Evolutionary conservation across 2,329 filamentous ascomycete genomes (phyloP), one percentile per base, ranked within the genome.

Genomic region (Hypoxylon sp.): DNA sequence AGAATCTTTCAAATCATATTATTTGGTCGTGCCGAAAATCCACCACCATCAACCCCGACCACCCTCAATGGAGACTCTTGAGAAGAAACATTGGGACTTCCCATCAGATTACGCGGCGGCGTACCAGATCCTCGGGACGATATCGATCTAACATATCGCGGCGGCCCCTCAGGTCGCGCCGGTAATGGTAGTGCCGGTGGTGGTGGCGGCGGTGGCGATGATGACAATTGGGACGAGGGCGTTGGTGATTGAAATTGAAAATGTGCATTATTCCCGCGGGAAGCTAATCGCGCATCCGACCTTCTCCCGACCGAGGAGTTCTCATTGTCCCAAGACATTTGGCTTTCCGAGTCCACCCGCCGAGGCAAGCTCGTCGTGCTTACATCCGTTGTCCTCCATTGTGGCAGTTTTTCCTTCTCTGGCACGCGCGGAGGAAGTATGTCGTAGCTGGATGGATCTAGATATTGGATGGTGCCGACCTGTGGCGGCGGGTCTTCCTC

Each of bases 401-500:
- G 51, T 21, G 37, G 40, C 12, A 15, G n/a, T 16, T 30, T 32
- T 11, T 36, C 27, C 17, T 57, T 55, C 32, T 52, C 47, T n/a
- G 35, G 48, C 7, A 38, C n/a, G 7, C 25, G 26, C 15, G 50
- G 50, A 6, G 60, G 36, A 8, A 57, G 17, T 6, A 55, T 29
- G 25, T 59, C 25, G 42, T 59, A 59, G 37, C 44, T 43, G 9
- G 52, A 60, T 1, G 57, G 45, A 25, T 57, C 59, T 23, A 62
- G 23, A 31, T 57, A 62, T 8, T 51, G 42, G 29, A 61, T 56
- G 0, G 45, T 59, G 2, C 46, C 55, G 3, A 11, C 35, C 31
- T 56, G 54, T 4, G 17, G 7, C 6, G 46, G 34, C 1, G 16
- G n/a, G 12, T 62, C 47, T 13, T 63, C 61, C 23, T 45, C 41